Evolutionary conservation across 2,329 filamentous ascomycete genomes (phyloP), one percentile per base, ranked within the genome.

Genomic region (Remersonia thermophila): DNA sequence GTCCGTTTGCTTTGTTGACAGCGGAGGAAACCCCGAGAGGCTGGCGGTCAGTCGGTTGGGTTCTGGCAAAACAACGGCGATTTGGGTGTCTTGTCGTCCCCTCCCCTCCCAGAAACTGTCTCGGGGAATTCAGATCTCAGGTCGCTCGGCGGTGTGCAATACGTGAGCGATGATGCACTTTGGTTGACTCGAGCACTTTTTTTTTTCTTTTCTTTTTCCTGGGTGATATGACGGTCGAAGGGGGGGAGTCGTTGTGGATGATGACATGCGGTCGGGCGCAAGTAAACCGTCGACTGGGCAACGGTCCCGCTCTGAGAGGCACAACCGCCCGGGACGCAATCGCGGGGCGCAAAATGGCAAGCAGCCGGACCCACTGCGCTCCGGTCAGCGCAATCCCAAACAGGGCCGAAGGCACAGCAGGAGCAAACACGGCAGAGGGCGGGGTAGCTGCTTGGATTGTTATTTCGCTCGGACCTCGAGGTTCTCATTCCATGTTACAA

Each of bases 271-370:
- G 20, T 9, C 20, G 9, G 27, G 12, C 20, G 31, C 13, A 51
- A 45, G 49, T 51, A 51, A 49, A 51, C 49, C 39, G 49, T 51
- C 43, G 47, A 29, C 49, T 26, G 43, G 48, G 47, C 49, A 51
- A 51, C 49, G 20, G 20, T 23, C 20, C 20, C 20, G 20, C 20
- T 23, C 20, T 23, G 20, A 23, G 20, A 23, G 9, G 20, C 20
- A 9, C 20, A 23, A 23, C 20, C 20, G 20, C 20, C 9, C 9
- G 20, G 20, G 45, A 44, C 44, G 44, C 45, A 43, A 46, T 34
- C 38, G 40, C 38, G 43, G 41, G 41, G 43, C 43, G 39, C 32
- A 38, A 38, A 44, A 26, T 37, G 39, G 27, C 13, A 25, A 25
- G 12, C 25, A 5, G 12, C 27, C 5, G 27, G 27, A 11, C 27